Evolutionary conservation across 1,284 basidiomycete genomes (phyloP).

Genomic region (Leccinum holopus): DNA sequence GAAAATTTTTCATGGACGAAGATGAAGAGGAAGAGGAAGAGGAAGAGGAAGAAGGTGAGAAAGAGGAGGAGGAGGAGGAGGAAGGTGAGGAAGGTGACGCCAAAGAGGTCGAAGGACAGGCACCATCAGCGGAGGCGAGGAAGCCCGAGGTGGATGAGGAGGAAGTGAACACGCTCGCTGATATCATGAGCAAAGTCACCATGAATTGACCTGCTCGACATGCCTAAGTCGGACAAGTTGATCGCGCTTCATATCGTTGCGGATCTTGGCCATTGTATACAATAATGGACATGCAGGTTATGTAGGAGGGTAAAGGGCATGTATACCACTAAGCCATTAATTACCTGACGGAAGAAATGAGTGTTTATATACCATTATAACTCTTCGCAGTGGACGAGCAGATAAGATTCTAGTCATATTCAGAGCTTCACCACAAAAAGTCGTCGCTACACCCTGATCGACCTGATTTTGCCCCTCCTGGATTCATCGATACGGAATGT

Average conservation of each 20-base stretch:
- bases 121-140: conserved; percentile 20
- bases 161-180: conserved; percentile 55
- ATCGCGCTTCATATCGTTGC: neutral
- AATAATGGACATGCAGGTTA: neutral
- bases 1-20: conserved; percentile 64
- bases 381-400: neutral
- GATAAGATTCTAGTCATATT: neutral
- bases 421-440: neutral
- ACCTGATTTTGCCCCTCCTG: too few relatives aligned
- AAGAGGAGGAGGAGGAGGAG: conserved; percentile 38
- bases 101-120: conserved; percentile 38
- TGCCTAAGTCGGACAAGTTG: neutral
- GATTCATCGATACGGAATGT: too few relatives aligned
- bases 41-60: conserved; percentile 25
- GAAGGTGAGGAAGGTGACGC: conserved; percentile 35
- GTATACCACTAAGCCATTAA: conserved; percentile 29
- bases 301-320: conserved; percentile 5
- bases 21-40: conserved; percentile 63
- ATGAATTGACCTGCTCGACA: conserved; percentile 35
- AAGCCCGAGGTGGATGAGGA: conserved; percentile 41
- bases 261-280: conserved; percentile 7
- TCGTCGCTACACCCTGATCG: too few relatives aligned
- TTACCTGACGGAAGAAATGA: conserved; percentile 10
- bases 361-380: conserved; percentile 2
- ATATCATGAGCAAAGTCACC: conserved; percentile 56